Evolutionary conservation across 179 eudicot species (phyloP), one percentile per base, ranked within the genome.

Genomic region (Actinidia polygama): DNA sequence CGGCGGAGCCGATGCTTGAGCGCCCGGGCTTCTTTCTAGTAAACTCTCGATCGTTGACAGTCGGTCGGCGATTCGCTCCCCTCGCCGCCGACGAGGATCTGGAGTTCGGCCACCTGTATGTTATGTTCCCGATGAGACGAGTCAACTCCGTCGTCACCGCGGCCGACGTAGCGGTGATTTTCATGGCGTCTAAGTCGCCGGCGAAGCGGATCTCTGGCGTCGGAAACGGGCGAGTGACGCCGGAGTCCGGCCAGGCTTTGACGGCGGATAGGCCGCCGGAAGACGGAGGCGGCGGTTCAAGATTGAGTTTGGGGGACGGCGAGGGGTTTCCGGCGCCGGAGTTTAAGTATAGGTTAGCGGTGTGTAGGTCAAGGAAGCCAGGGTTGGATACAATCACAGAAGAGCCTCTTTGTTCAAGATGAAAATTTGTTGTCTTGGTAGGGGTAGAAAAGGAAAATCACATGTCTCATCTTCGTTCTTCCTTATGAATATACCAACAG

Each of bases 1-100:
- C 91, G 15, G 91, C 91, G 55, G 91, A 89, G 83, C 68, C 87
- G 54, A 89, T 89, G 91, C 83, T 89, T 19, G 91, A 89, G 78
- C 80, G 51, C 30, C 91, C 90, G 0, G 81, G 53, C 67, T 82
- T 44, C 76, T 89, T 87, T 72, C n/a, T 89, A 18, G 87, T 86
- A 30, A 83, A 81, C 73, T 80, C 90, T 6, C 36, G 67, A n/a
- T 77, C 86, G 10, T 67, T 89, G 30, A 78, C 49, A 61, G 83
- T 86, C 58, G 86, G 87, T 66, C 66, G 80, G 10, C 66, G 90
- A 78, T 87, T 89, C 54, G 74, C 89, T 1, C 79, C 91, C 3
- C 85, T 89, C 1, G 49, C 89, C 7, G 91, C 91, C 24, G 91
- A 89, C 70, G 90, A 86, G 47, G 91, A 87, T 10, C 68, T 89